phyloP scores from a whole-genome alignment of 2,329 filamentous ascomycete genomes.

The Ophiocordyceps sinensis region DNA sequence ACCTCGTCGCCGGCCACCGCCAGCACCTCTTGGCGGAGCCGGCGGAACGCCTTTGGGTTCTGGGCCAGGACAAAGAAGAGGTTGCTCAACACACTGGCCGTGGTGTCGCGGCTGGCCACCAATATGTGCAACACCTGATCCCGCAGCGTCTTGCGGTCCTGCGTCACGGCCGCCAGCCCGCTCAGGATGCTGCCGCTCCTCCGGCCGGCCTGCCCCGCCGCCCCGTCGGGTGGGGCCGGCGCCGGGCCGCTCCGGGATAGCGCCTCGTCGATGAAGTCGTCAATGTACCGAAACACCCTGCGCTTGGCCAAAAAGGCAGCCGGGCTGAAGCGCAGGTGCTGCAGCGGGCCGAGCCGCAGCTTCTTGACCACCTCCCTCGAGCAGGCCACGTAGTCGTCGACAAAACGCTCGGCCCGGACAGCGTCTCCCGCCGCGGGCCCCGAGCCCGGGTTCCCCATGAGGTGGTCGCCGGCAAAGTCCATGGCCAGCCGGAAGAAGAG shows the following conservation, averaged over 20 bases:
- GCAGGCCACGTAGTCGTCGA: constrained; percentile 19
- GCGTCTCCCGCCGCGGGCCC: constrained; percentile 8
- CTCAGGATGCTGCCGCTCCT: constrained; percentile 26
- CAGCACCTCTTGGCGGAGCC: constrained; percentile 28
- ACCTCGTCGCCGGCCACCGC: constrained; percentile 13
- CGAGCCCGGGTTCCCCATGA: constrained; percentile 17
- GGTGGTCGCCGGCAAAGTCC: constrained; percentile 34
- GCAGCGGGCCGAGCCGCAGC: constrained; percentile 18
- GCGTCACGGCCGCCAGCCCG: constrained; percentile 30
- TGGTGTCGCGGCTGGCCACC: constrained; percentile 31
- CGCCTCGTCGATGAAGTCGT: constrained; percentile 27
- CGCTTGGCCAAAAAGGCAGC: constrained; percentile 12
- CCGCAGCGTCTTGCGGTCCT: constrained; percentile 23
- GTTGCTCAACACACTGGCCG: constrained; percentile 27
- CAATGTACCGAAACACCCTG: constrained; percentile 23
- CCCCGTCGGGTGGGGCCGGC: too few relatives aligned
- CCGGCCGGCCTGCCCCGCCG: too few relatives aligned
- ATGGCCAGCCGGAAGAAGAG: constrained; percentile 33
- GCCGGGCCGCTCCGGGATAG: constrained; percentile 6
- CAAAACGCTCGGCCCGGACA: constrained; percentile 15
- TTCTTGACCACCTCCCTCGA: constrained; percentile 17
- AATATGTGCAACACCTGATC: constrained; percentile 29
- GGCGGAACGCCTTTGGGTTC: constrained; percentile 25
- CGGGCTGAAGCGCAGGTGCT: constrained; percentile 13
- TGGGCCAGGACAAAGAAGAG: constrained; percentile 27